Evolutionary conservation across 352 stramenopile species (phyloP), one percentile per base, ranked within the genome.

Genomic region (Thalassiosira mediterranea): DNA sequence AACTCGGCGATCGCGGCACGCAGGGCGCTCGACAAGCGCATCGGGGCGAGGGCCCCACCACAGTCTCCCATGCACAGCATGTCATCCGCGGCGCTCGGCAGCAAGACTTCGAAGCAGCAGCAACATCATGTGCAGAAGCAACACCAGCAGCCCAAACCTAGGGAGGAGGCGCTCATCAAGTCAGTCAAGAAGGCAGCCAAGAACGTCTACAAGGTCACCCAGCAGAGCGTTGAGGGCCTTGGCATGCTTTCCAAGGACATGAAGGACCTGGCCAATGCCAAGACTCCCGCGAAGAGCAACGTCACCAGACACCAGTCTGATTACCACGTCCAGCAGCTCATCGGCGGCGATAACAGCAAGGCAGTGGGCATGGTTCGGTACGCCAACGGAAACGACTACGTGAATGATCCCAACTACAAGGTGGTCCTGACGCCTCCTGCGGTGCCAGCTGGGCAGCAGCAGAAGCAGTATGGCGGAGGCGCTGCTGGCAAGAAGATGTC

Each of bases 341-440:
- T 52, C 15, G 4, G 11, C 13, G 5, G 4, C 31, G n/a, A n/a
- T n/a, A n/a, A n/a, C n/a, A n/a, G n/a, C n/a, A n/a, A n/a, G n/a
- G n/a, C n/a, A n/a, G 26, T 34, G 4, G 7, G 26, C 31, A 42
- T 17, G 4, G 23, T 15, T 8, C 40, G 15, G 13, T 15, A 32
- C 23, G n/a, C n/a, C 19, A 31, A 56, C 10, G 65, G 51, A 17
- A 71, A 23, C 29, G 72, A 80, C 44, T 80, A 80, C 31, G 72
- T 80, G 56, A 25, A 58, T 44, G 72, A 80, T 68, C 63, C 46
- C 0, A 38, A 71, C 34, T 80, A 80, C 49, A 34, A 72, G 13
- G 62, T 80, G 0, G 52, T 65, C 11, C 29, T 28, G 4, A 75
- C 72, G 2, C 62, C 62, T 28, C 31, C 54, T 19, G 32, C 51